Evolutionary conservation across 129 eudicot genomes (phyloP), one percentile per base, ranked within the genome.

Genomic region (Flaveria linearis): DNA sequence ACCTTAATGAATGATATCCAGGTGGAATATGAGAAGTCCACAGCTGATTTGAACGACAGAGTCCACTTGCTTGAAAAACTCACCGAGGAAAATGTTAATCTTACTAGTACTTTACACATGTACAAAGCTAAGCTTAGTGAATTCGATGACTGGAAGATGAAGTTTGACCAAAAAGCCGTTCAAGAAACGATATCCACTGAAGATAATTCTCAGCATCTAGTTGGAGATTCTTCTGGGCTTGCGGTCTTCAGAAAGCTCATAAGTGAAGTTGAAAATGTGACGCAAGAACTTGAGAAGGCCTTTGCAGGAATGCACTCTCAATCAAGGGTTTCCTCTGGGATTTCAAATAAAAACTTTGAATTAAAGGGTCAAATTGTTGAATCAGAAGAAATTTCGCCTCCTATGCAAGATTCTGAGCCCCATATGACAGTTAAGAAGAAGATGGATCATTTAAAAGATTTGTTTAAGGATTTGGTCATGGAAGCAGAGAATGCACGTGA

Each of bases 331-430:
- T 72, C 84, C 50, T 76, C 90, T 72, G 88, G 82, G 43, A 83
- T 87, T 51, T 87, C 90, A 56, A 87, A 80, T 79, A 90, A 82
- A 74, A 88, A 87, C 71, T 90, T 87, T 80, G 96, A 90, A 82
- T 82, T 86, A 53, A 85, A 90, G 81, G 67, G 52, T 47, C 78
- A 79, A 20, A 20, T 47, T 75, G 96, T 85, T 82, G 88, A 85
- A 28, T 9, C 75, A 69, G 85, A 76, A 58, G 85, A 68, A 47
- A 28, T 15, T 36, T 53, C 68, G 2, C 13, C 12, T 45, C 68
- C 73, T 23, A 39, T 81, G 63, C 90, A 62, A 76, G 69, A 78
- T 76, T 77, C 58, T 67, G 89, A 82, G 78, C 71, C 79, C 22
- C 88, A 81, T 71, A 51, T 22, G 49, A 63, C 56, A 47, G 72